Conservation (phyloP, 2,329 filamentous ascomycete species). For the Colletotrichum navitas region DNA sequence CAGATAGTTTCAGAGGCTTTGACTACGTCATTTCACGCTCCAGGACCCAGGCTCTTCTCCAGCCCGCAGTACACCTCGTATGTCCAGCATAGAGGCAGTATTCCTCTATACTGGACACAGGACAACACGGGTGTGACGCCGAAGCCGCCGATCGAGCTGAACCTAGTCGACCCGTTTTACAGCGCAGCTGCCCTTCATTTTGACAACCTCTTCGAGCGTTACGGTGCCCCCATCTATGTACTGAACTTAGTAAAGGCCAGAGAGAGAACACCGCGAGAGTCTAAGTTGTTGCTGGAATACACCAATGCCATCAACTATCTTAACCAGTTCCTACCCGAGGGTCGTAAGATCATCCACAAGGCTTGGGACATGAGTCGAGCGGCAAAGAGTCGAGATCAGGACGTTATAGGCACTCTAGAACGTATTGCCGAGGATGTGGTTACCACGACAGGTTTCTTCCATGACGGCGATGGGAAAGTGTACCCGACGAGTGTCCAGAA, state of each 20-base stretch:
- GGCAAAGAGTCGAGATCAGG: conserved; percentile 89
- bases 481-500: conserved; percentile 82
- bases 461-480: conserved; percentile 82
- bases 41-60: conserved; percentile 85
- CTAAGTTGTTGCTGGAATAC: conserved; percentile 89
- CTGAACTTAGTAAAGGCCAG: conserved; percentile 91
- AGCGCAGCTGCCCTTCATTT: conserved; percentile 94
- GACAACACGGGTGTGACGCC: conserved; percentile 95
- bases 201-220: conserved; percentile 92
- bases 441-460: conserved; percentile 90
- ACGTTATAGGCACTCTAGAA: conserved; percentile 94
- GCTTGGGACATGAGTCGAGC: conserved; percentile 99
- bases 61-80: conserved; percentile 96
- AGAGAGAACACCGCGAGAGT: conserved; percentile 90
- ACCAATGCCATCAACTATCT: conserved; percentile 90
- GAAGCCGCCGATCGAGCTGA: conserved; percentile 95
- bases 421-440: conserved; percentile 90
- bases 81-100: conserved; percentile 95
- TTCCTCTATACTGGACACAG: conserved; percentile 97
- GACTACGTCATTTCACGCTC: conserved; percentile 95
- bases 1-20: conserved; percentile 96
- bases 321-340: conserved; percentile 89
- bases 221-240: conserved; percentile 91
- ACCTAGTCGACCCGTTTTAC: conserved; percentile 96
- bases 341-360: conserved; percentile 91